These are phyloP conservation scores for Magnaporthiopsis rhizophila DNA, from an alignment of 2,329 filamentous ascomycete genomes.

Conservation along the genomic window DNA sequence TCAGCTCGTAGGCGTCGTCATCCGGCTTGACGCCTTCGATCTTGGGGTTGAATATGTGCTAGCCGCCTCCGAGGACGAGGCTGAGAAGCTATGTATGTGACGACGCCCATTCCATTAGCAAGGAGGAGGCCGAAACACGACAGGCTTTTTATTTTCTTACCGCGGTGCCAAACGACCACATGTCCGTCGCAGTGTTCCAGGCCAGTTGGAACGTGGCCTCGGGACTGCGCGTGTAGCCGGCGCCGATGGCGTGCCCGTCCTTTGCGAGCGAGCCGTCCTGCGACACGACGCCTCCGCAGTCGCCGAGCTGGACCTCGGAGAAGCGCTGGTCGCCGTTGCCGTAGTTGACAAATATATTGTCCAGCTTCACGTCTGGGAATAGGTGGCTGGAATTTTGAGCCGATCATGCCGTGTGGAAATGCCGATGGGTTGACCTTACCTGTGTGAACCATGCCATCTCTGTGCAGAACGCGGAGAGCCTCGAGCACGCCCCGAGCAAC, in stretches of 20 bases:
- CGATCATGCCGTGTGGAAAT: too few species aligned
- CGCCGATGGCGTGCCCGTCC: conserved; percentile 17
- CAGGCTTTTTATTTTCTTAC: conserved; percentile 8
- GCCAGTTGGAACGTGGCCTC: conserved; percentile 17
- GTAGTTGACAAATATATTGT: conserved; percentile 19
- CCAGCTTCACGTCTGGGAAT: conserved; percentile 17
- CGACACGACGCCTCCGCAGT: conserved; percentile 16
- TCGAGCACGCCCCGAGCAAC: conserved; percentile 17
- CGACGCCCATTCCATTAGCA: too few species aligned
- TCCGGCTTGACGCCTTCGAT: not conserved
- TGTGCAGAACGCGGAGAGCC: conserved; percentile 17
- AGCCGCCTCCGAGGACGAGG: conserved; percentile 18
- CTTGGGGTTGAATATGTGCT: conserved; percentile 18
- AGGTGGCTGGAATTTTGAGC: not conserved
- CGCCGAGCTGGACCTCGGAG: conserved; percentile 19
- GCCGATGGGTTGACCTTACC: too few species aligned
- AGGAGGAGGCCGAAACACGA: not conserved
- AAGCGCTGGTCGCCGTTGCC: conserved; percentile 14
- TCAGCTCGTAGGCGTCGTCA: conserved; percentile 16
- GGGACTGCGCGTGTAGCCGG: conserved; percentile 17
- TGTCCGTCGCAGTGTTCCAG: conserved; percentile 18
- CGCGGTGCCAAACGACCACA: conserved; percentile 21
- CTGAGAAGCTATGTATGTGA: conserved; percentile 17
- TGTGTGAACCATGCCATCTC: conserved; percentile 18
- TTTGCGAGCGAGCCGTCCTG: conserved; percentile 16